A percentile compares a stretch with the other conserved stretches of the same genome.
Evolutionary conservation across 2,329 filamentous ascomycete genomes (phyloP).

Genomic region (Chrysoporthe cubensis): DNA sequence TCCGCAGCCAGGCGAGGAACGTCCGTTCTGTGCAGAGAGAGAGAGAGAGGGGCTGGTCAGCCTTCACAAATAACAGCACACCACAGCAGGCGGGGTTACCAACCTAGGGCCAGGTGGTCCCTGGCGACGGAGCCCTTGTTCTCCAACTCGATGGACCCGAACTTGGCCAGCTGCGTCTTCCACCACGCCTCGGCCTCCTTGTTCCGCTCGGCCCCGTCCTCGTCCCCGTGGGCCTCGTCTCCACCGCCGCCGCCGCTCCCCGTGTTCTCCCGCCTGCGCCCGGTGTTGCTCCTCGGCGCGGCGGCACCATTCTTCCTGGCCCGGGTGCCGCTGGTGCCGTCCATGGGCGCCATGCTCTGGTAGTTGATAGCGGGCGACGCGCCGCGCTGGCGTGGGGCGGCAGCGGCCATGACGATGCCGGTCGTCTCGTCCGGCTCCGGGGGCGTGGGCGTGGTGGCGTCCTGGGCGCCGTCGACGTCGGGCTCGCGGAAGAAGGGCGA

Average conservation of each 20-base stretch:
- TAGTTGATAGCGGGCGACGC: conserved; percentile 24
- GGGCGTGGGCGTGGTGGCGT: too few relatives aligned
- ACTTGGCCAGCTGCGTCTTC: conserved; percentile 55
- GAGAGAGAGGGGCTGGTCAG: too few relatives aligned
- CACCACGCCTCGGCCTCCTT: conserved; percentile 46
- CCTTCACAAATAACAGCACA: too few relatives aligned
- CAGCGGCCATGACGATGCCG: conserved; percentile 16
- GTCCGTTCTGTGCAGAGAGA: conserved; percentile 70
- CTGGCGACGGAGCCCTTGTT: conserved; percentile 84
- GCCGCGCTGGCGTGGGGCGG: neutral
- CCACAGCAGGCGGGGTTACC: conserved; percentile 28
- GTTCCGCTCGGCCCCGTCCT: conserved; percentile 26
- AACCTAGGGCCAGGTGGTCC: conserved; percentile 81
- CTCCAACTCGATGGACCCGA: conserved; percentile 73
- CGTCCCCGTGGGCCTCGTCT: conserved; percentile 19
- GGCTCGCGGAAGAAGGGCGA: conserved; percentile 5
- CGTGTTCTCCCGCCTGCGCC: conserved; percentile 11
- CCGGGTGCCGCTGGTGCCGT: conserved; percentile 15
- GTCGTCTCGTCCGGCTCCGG: conserved; percentile 22
- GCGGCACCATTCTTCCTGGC: neutral
- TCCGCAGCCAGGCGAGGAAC: conserved; percentile 84
- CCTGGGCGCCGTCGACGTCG: neutral
- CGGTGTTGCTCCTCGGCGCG: conserved; percentile 8
- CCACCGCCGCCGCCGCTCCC: conserved; percentile 2
- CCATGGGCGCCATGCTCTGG: conserved; percentile 24